Base-by-base conservation (phyloP, 306 rosid genomes). In the Astragalus glycyphyllos region DNA sequence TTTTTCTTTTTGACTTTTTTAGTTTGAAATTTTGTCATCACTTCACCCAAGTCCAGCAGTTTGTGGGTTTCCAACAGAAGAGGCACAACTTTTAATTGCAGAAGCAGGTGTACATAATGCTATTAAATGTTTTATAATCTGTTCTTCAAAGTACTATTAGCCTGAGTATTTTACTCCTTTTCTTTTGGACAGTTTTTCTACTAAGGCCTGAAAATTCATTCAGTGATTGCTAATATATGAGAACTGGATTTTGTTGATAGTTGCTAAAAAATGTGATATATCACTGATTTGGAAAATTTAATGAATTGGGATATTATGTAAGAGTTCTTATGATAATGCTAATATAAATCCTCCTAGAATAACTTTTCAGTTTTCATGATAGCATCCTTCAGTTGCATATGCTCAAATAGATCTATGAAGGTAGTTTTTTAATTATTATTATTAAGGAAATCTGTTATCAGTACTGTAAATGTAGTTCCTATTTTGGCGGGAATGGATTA, bases 1-100 rank as follows among this genome's bases (percentile, higher is more conserved):
- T 45, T 71, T 49, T 60, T 14, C 14, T 34, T 46, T 14, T 38
- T 71, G 31, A 45, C 37, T 29, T 48, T 65, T 60, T 57, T 82
- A 94, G 97, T 91, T 80, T 86, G 91, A 87, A 69, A 66, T 94
- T 63, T 76, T 94, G 73, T 84, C 92, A n/a, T 87, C 92, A 14
- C 92, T 94, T 77, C 99, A 94, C 80, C 99, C 99, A 58, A 91
- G 80, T 81, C 99, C 99, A 42, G 99, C 97, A 14, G 97, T 94
- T 60, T 94, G 99, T 80, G 99, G 99, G 66, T 94, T 78, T 81
- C 99, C 99, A 63, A 91, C 89, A 37, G 91, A 94, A 69, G 99
- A 89, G 78, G 99, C 99, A 17, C 88, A 84, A 4, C 72, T 68
- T 71, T 72, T 94, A 53, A 94, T 94, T 74, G 92, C 96, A 13